Evolutionary conservation across 129 eudicot species (phyloP), one percentile per base, ranked within the genome.

Genomic region (Flaveria trinervia): DNA sequence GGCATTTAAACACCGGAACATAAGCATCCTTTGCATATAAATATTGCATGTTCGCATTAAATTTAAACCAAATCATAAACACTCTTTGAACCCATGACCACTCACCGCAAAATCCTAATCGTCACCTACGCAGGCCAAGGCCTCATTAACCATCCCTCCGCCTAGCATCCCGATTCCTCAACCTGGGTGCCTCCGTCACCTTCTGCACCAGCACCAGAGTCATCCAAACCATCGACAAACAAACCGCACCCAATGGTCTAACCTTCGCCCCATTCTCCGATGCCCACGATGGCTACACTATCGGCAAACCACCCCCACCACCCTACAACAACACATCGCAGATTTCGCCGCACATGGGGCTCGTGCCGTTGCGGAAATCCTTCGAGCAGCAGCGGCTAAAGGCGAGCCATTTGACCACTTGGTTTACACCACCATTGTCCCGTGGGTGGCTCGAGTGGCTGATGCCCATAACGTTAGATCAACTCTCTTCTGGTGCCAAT

Each of bases 381-480:
- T 87, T 5, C 7, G 12, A 5, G 23, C 71, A 4, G 33, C 73
- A 0, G 46, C 50, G 2, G 36, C 50, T 1, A n/a, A 26, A 2
- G 81, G 81, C 11, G 65, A 62, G 0, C 84, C 86, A 3, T 72
- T 72, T 72, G 41, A 55, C 39, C 77, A 72, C 67, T 2, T 86
- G 48, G 84, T 86, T 14, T 86, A 89, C 85, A 82, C 82, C 51
- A 50, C 54, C 13, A 67, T 77, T n/a, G n/a, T 82, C 45, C 81
- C 84, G 1, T 89, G 94, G 94, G 87, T 52, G 0, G 81, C 82
- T 0, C 41, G 55, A 33, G 90, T 89, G 80, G 85, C 87, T 2
- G 71, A 67, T 33, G 83, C 75, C 1, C 51, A 33, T 4, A 30
- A 73, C 45, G n/a, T 89, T 2, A 78, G 86, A 7, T 76, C 83